These are phyloP conservation scores for Lasiodiplodia theobromae DNA, from an alignment of 2,329 filamentous ascomycete genomes.

Conservation along the genomic window DNA sequence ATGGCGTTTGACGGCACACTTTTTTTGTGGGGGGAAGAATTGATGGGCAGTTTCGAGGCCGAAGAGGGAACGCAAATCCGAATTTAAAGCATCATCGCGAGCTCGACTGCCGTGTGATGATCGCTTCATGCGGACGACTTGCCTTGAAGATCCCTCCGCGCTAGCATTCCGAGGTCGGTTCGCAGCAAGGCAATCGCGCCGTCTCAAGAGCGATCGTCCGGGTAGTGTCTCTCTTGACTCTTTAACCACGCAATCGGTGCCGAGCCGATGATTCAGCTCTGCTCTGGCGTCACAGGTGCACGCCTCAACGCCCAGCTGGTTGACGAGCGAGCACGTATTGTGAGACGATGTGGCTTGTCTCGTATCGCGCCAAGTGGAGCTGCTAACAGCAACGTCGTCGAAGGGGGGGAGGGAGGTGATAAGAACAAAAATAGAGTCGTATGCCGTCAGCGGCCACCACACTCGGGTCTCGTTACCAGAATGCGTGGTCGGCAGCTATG, in stretches of 20 bases:
- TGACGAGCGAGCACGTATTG: not conserved
- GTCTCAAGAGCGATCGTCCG: not conserved
- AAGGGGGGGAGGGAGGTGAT: not conserved
- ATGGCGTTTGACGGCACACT: not conserved
- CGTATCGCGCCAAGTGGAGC: conserved; percentile 6
- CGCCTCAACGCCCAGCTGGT: not conserved
- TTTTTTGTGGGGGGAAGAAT: not conserved
- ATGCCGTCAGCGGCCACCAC: not conserved
- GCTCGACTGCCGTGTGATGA: conserved; percentile 7
- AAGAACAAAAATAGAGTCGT: conserved; percentile 10
- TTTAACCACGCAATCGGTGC: not conserved
- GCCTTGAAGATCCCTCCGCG: conserved; percentile 10
- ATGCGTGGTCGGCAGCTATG: not conserved
- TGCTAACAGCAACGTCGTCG: not conserved
- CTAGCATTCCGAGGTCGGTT: conserved; percentile 10
- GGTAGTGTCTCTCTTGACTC: conserved; percentile 4
- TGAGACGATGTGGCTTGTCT: conserved; percentile 4
- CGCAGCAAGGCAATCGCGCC: not conserved
- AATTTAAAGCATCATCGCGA: conserved; percentile 16
- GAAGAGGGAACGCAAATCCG: conserved; percentile 5
- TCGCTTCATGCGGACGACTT: conserved; percentile 12
- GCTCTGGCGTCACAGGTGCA: not conserved
- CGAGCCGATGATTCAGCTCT: not conserved
- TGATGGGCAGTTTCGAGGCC: conserved; percentile 13
- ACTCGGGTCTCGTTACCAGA: not conserved